phyloP scores from a whole-genome alignment of 352 stramenopile species.

The Globisporangium radiosum region DNA sequence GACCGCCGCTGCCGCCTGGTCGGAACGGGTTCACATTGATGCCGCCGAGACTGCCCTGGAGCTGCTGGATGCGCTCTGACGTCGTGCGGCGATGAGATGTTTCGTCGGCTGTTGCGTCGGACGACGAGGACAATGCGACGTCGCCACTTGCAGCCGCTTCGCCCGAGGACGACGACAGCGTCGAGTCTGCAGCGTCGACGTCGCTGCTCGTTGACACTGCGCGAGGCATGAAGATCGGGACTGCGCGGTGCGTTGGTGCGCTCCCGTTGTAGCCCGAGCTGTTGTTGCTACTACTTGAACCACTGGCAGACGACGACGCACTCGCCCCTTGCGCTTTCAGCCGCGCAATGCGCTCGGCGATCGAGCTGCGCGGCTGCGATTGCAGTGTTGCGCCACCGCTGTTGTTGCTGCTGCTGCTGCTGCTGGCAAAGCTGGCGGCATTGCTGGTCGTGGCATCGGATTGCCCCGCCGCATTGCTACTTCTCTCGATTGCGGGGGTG shows the following conservation, averaged over 20 bases:
- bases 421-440: neutral
- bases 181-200: neutral
- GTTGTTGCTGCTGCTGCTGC: neutral
- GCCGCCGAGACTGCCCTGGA: slow-evolving; percentile 72
- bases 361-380: slow-evolving; percentile 30
- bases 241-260: slow-evolving; percentile 5
- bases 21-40: slow-evolving; percentile 85
- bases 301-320: slow-evolving; percentile 17
- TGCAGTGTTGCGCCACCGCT: neutral
- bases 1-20: slow-evolving; percentile 21
- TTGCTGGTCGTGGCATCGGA: slow-evolving; percentile 6
- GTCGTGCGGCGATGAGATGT: slow-evolving; percentile 18
- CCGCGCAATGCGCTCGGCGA: slow-evolving; percentile 71
- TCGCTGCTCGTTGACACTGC: slow-evolving; percentile 12
- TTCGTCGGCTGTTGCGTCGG: slow-evolving; percentile 6
- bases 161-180: neutral
- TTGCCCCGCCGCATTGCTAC: slow-evolving; percentile 2
- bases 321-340: slow-evolving; percentile 61
- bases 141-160: slow-evolving; percentile 1
- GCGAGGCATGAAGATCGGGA: slow-evolving; percentile 13
- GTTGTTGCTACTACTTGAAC: neutral
- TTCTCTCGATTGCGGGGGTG: slow-evolving; percentile 23
- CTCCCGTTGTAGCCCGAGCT: slow-evolving; percentile 4
- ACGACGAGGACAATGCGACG: neutral
- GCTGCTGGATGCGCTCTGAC: slow-evolving; percentile 59